Percentiles rank a stretch among this genome's conserved stretches.
Evolutionary conservation across 208 protist genomes (phyloP).

Genomic region (Wallacemonas sp.): DNA sequence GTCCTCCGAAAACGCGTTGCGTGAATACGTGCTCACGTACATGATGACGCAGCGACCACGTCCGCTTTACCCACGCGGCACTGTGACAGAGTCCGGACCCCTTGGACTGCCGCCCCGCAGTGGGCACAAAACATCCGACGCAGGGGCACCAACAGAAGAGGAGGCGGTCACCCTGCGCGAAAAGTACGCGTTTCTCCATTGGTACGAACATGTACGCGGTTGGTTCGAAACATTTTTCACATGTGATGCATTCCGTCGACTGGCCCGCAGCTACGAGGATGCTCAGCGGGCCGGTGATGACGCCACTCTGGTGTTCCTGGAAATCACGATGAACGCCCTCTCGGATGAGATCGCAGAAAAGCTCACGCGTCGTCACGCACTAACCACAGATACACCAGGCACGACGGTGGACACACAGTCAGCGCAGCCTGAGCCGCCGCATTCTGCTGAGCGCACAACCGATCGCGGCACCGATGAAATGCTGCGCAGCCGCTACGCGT

Average conservation of each 20-base stretch:
- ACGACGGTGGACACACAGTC: not conserved
- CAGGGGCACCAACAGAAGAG: too few species aligned
- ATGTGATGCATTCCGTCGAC: not conserved
- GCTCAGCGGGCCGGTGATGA: not conserved
- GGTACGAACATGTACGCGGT: slow-evolving; percentile 11
- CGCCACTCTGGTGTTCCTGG: not conserved
- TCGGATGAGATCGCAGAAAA: slow-evolving; percentile 2
- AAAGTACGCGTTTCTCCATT: slow-evolving; percentile 9
- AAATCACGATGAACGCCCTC: slow-evolving; percentile 17
- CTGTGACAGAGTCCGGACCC: not conserved
- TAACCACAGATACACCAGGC: not conserved
- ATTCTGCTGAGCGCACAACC: not conserved
- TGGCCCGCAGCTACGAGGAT: slow-evolving; percentile 4
- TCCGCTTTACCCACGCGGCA: not conserved
- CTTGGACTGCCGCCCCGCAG: not conserved
- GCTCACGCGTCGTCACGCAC: not conserved
- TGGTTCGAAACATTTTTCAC: not conserved
- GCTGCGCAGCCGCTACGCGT: slow-evolving; percentile 17
- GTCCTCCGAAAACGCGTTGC: not conserved
- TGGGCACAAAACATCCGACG: too few species aligned
- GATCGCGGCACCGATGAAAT: not conserved
- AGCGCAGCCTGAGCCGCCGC: not conserved
- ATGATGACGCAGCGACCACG: not conserved
- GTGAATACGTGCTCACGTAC: not conserved
- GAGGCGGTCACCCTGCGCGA: not conserved